phyloP scores from a whole-genome alignment of 257 asterid species.

The Fraxinus quadrangulata region DNA sequence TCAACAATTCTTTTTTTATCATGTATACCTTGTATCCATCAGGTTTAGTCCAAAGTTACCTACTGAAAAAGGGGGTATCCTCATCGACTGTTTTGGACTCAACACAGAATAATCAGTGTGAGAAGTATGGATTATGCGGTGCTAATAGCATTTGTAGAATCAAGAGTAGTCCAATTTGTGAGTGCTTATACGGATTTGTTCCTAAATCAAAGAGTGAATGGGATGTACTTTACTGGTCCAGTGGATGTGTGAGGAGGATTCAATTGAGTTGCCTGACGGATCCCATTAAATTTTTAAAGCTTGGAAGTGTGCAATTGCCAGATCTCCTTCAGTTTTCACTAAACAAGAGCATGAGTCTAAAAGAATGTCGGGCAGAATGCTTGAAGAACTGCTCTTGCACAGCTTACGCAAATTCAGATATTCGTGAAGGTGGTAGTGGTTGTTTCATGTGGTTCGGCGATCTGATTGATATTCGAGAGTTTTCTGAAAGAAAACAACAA shows the following conservation, averaged over 20 bases:
- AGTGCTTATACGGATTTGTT: not conserved
- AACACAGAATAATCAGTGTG: not conserved
- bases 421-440: conserved; percentile 12
- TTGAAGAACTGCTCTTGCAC: conserved; percentile 37
- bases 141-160: not conserved
- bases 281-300: not conserved
- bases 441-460: conserved; percentile 13
- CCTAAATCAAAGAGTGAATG: not conserved
- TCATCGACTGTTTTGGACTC: not conserved
- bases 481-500: conserved; percentile 1
- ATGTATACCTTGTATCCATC: not conserved
- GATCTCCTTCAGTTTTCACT: not conserved
- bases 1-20: no score
- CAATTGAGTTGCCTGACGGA: not conserved
- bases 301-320: not conserved
- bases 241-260: not conserved
- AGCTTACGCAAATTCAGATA: conserved; percentile 30
- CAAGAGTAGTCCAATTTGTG: not conserved
- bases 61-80: not conserved
- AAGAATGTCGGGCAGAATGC: conserved; percentile 29
- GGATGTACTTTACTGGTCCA: not conserved
- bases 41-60: not conserved
- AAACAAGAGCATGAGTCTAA: not conserved
- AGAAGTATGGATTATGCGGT: not conserved
- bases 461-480: conserved; percentile 12